Conservation (phyloP, 2,329 filamentous ascomycete genomes). For the Aschersonia sp. region DNA sequence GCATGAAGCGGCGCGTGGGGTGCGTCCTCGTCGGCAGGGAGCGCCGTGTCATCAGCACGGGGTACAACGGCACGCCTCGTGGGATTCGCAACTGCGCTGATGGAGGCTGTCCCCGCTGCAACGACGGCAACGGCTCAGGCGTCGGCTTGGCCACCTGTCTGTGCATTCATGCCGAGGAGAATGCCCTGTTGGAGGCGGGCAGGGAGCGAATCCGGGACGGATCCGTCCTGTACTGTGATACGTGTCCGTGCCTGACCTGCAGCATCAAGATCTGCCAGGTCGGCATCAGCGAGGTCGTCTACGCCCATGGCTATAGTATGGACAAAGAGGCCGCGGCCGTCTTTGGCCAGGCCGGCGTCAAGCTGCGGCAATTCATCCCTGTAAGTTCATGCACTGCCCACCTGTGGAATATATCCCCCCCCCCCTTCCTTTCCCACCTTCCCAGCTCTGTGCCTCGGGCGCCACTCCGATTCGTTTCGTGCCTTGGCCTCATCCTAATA, state of each 20-base stretch:
- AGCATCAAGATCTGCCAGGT: conserved; percentile 98
- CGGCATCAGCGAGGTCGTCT: conserved; percentile 90
- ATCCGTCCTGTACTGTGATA: conserved; percentile 83
- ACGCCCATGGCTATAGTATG: conserved; percentile 89
- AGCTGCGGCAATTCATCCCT: conserved; percentile 74
- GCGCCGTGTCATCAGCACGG: conserved; percentile 80
- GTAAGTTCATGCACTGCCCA: conserved; percentile 31
- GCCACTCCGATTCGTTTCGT: not conserved
- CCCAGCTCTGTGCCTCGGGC: not conserved
- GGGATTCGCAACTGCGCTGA: conserved; percentile 82
- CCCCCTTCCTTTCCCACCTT: not conserved
- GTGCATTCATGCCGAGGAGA: conserved; percentile 97
- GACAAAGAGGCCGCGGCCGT: conserved; percentile 72
- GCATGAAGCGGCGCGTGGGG: conserved; percentile 94
- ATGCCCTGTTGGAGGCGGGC: conserved; percentile 86
- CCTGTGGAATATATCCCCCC: not conserved
- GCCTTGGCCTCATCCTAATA: not conserved
- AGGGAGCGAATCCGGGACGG: conserved; percentile 76
- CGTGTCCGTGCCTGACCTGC: conserved; percentile 92
- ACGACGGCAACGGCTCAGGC: conserved; percentile 56
- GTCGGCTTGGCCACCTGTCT: conserved; percentile 72
- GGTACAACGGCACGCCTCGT: conserved; percentile 94
- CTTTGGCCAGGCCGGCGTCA: conserved; percentile 71
- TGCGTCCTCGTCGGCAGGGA: conserved; percentile 77
- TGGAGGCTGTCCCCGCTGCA: conserved; percentile 82